Base-by-base conservation (phyloP, 495 filamentous ascomycete genomes). In the Neurospora sublineolata region DNA sequence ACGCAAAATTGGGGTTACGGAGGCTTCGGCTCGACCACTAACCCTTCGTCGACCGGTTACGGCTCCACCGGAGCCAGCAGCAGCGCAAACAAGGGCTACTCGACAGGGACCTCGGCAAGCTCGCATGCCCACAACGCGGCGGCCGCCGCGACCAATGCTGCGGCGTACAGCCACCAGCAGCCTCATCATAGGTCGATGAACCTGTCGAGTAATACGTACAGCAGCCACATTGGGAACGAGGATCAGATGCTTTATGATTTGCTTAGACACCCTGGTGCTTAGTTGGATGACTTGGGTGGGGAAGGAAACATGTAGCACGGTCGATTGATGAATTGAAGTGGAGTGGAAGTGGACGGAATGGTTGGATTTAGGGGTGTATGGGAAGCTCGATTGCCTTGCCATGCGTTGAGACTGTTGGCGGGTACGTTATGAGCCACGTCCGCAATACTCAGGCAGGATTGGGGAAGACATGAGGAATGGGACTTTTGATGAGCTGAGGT, bases 151-250 rank as follows among this genome's bases (percentile, higher is more conserved):
- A 52, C 40, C 27, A 64, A 37, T 67, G n/a, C 70, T n/a, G 27
- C 71, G 16, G 23, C 52, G 37, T 72, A 74, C 38, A 73, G 72
- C 64, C 68, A 37, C 37, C 41, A 72, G 41, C 73, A 72, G 70
- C 20, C 69, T 16, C 76, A 75, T 46, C 77, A 79, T 67, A 44
- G 77, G 67, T 75, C 77, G 9, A 76, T 80, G 78, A 78, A 79
- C 52, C 71, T 79, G 37, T 77, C 77, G 10, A 73, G 74, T 20
- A 76, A 80, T 27, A 77, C 77, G 9, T 80, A 80, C 64, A 76
- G 73, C 44, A 77, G 76, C 52, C 52, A 64, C 69, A 79, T 80
- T 41, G 76, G 77, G 5, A 68, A 71, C 14, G 69, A 72, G 6
- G 77, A 76, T 2, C 74, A 77, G 64, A 73, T 72, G 30, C 67